phyloP scores from a whole-genome alignment of 371 early-diverging fungal genomes.

The Cokeromyces recurvatus region DNA sequence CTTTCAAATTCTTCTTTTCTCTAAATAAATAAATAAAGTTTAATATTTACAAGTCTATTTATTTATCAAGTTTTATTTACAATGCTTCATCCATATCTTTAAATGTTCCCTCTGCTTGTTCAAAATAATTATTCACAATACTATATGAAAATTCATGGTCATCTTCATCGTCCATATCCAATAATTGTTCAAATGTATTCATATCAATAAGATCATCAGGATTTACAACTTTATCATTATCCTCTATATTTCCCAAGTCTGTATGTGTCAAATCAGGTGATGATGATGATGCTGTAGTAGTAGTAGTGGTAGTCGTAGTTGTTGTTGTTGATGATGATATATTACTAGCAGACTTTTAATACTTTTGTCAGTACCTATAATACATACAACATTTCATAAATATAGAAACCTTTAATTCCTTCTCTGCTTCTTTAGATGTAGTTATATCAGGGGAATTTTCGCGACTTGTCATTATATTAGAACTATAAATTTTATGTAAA shows the following conservation, averaged over 20 bases:
- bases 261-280: too few species aligned
- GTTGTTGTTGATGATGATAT: background rate
- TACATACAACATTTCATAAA: background rate
- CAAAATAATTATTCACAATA: constrained; percentile 70
- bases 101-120: constrained; percentile 72
- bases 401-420: constrained; percentile 1
- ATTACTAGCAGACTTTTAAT: background rate
- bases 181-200: constrained; percentile 68
- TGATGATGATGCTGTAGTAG: too few species aligned
- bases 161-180: constrained; percentile 82
- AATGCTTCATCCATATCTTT: constrained; percentile 59
- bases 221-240: constrained; percentile 22
- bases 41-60: too few species aligned
- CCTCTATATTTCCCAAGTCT: too few species aligned
- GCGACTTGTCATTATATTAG: constrained; percentile 13
- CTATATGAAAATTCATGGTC: constrained; percentile 70
- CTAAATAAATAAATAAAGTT: constrained; percentile 31
- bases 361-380: background rate
- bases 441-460: constrained; percentile 13
- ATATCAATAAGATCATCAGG: constrained; percentile 66
- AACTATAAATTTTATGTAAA: too few species aligned
- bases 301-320: too few species aligned
- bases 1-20: constrained; percentile 57
- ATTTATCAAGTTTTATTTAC: too few species aligned
- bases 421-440: background rate